phyloP scores from a whole-genome alignment of 2,329 filamentous ascomycete genomes.

The Microcyclospora pomicola region DNA sequence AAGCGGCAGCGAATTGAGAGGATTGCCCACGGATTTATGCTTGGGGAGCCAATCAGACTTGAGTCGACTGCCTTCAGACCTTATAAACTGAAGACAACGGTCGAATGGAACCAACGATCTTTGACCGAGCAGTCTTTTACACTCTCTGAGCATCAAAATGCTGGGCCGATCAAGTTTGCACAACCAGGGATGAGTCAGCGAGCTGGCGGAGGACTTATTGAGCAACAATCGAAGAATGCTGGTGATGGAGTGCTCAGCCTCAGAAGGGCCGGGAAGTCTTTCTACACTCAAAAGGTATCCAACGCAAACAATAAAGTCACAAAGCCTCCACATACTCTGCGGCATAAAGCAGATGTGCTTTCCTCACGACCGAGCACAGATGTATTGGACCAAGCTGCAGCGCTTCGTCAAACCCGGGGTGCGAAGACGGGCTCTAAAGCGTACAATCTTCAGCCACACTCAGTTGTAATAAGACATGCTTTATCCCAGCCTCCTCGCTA shows the following conservation, averaged over 20 bases:
- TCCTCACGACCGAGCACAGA: slow-evolving; percentile 8
- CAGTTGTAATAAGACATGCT: too few species aligned
- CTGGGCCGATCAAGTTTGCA: not conserved
- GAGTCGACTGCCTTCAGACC: slow-evolving; percentile 38
- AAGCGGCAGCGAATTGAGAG: slow-evolving; percentile 45
- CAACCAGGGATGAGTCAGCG: slow-evolving; percentile 1
- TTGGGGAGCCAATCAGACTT: slow-evolving; percentile 42
- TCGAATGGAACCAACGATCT: slow-evolving; percentile 47
- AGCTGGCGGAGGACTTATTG: not conserved
- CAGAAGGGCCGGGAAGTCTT: not conserved
- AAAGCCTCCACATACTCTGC: slow-evolving; percentile 3
- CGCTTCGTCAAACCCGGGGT: slow-evolving; percentile 3
- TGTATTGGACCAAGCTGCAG: slow-evolving; percentile 8
- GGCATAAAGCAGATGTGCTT: slow-evolving; percentile 1
- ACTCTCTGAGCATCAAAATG: not conserved
- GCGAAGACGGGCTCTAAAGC: not conserved
- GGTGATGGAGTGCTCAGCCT: not conserved
- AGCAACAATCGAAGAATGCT: not conserved
- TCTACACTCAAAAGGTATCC: not conserved
- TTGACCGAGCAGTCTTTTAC: slow-evolving; percentile 3
- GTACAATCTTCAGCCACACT: too few species aligned
- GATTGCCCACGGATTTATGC: slow-evolving; percentile 44
- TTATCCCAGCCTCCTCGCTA: not conserved
- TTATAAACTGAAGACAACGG: slow-evolving; percentile 3
- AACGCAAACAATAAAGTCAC: slow-evolving; percentile 1